These are phyloP conservation scores for Aspergillus fructus DNA, from an alignment of 2,329 filamentous ascomycete genomes.

Conservation along the genomic window DNA sequence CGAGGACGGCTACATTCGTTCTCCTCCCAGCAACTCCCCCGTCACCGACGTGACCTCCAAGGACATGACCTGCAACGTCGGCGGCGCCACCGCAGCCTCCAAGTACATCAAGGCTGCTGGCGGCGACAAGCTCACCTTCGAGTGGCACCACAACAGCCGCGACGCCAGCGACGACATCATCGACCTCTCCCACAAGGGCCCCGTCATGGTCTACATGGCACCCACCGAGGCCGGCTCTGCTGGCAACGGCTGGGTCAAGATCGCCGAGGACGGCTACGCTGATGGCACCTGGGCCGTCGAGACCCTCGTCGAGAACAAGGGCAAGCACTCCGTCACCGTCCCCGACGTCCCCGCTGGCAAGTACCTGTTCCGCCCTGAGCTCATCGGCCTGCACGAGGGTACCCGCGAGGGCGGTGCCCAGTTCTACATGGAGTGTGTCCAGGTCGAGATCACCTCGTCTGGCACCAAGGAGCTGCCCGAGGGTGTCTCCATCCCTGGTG, in stretches of 20 bases:
- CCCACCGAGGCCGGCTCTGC: constrained; percentile 18
- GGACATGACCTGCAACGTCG: constrained; percentile 25
- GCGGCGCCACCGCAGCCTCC: constrained; percentile 15
- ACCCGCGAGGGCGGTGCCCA: constrained; percentile 19
- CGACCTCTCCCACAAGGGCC: constrained; percentile 20
- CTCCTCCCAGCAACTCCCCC: constrained; percentile 23
- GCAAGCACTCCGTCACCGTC: constrained; percentile 24
- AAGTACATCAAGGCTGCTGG: constrained; percentile 20
- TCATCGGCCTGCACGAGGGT: constrained; percentile 24
- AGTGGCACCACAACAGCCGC: constrained; percentile 24
- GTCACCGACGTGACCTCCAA: constrained; percentile 21
- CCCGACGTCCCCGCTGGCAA: constrained; percentile 22
- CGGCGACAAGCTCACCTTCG: constrained; percentile 24
- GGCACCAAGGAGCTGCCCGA: constrained; percentile 18
- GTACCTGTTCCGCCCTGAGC: constrained; percentile 25
- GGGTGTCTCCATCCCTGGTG: constrained; percentile 22
- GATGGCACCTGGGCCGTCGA: constrained; percentile 21
- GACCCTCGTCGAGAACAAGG: constrained; percentile 19
- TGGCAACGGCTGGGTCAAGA: constrained; percentile 23
- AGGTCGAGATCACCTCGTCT: constrained; percentile 22
- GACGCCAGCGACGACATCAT: constrained; percentile 23
- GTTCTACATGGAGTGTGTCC: constrained; percentile 27
- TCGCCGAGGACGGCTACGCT: constrained; percentile 22
- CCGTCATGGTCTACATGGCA: constrained; percentile 24
- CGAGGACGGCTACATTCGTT: constrained; percentile 20